Percentiles rank a stretch among this genome's conserved stretches.
Conservation (phyloP, 495 filamentous ascomycete species). For the Recurvomyces mirabilis region DNA sequence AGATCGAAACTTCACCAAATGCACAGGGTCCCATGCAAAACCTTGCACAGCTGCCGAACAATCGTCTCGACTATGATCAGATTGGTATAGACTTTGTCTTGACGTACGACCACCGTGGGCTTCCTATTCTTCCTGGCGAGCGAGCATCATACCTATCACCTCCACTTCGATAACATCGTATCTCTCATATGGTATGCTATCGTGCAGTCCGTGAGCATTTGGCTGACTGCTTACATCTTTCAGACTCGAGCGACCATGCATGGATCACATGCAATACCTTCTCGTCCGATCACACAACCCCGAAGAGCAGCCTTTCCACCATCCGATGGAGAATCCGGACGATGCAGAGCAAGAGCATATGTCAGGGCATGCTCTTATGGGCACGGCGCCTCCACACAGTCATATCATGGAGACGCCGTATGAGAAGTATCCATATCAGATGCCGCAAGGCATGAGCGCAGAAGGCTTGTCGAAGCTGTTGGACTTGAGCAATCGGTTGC, state of each 20-base stretch:
- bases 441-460: conserved; percentile 55
- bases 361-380: conserved; percentile 76
- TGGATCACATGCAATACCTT: conserved; percentile 80
- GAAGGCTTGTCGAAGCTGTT: conserved; percentile 68
- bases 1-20: neutral
- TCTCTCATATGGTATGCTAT: conserved; percentile 9
- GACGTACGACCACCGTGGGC: conserved; percentile 54
- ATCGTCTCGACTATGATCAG: conserved; percentile 67
- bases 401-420: conserved; percentile 30
- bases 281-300: conserved; percentile 46
- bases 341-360: conserved; percentile 38
- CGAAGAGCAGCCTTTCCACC: conserved; percentile 38
- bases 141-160: conserved; percentile 48
- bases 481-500: conserved; percentile 70
- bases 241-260: conserved; percentile 90
- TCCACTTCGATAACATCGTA: conserved; percentile 34
- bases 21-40: conserved; percentile 11
- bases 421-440: conserved; percentile 39
- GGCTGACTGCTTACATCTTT: conserved; percentile 15
- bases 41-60: conserved; percentile 17
- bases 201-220: neutral
- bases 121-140: conserved; percentile 5
- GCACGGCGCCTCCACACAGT: conserved; percentile 64
- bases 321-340: conserved; percentile 38
- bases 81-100: conserved; percentile 92